A percentile compares a stretch with the other conserved stretches of the same genome.
Evolutionary conservation across 176 grass and related monocot genomes (phyloP).

Genomic region (Pharus latifolius): DNA sequence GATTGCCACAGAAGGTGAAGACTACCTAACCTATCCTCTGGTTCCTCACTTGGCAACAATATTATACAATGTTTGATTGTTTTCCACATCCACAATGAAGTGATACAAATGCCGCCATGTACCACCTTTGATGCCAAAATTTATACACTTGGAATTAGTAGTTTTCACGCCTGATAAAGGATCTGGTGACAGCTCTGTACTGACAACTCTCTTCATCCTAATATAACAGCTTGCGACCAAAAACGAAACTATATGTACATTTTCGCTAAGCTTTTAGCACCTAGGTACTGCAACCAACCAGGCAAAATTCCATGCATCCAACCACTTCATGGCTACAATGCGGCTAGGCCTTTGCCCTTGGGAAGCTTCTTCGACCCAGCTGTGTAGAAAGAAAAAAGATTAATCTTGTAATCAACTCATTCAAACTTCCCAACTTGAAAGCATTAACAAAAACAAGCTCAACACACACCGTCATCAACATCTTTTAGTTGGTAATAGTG

Average conservation of each 20-base stretch:
- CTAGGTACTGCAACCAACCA: neutral
- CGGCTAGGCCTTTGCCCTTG: constrained; percentile 51
- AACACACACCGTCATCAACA: constrained; percentile 70
- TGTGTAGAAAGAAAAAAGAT: constrained; percentile 8
- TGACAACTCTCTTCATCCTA: too few species aligned
- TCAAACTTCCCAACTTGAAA: neutral
- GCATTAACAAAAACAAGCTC: neutral
- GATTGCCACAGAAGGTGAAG: too few species aligned
- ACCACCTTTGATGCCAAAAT: neutral
- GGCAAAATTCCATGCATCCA: neutral
- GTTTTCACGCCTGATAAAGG: neutral
- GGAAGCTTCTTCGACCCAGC: constrained; percentile 79
- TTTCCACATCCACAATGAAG: neutral
- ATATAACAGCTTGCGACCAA: too few species aligned
- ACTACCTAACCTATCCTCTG: too few species aligned
- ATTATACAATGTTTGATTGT: neutral
- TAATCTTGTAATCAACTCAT: neutral
- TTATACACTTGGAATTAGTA: neutral
- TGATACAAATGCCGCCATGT: neutral
- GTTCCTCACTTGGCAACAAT: neutral
- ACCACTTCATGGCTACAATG: constrained; percentile 19
- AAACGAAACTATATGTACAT: neutral
- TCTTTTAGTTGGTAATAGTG: constrained; percentile 95
- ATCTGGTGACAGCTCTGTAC: neutral
- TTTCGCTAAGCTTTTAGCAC: neutral